phyloP scores from a whole-genome alignment of 176 grass and related monocot genomes.

The Bolboschoenus planiculmis region DNA sequence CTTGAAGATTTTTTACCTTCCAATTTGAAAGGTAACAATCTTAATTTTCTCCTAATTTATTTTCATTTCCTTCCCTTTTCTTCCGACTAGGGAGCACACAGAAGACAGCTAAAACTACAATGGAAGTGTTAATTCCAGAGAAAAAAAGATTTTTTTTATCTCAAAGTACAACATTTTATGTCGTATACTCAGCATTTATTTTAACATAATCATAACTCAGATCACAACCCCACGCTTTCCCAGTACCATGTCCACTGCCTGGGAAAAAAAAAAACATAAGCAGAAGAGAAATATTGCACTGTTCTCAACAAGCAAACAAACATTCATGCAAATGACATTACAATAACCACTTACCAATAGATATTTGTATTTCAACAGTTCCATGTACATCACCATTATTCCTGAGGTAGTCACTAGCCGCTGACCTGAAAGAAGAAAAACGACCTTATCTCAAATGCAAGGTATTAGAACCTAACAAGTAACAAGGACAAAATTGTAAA shows the following conservation, averaged over 20 bases:
- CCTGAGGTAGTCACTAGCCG: conserved; percentile 81
- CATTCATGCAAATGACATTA: conserved; percentile 3
- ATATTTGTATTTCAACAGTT: conserved; percentile 72
- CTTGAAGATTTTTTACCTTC: background rate
- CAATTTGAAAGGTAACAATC: background rate
- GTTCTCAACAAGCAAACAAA: conserved; percentile 4
- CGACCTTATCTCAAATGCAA: background rate
- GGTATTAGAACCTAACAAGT: background rate
- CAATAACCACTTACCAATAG: conserved; percentile 59
- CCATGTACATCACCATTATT: conserved; percentile 74
- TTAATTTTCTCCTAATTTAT: background rate
- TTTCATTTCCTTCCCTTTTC: background rate
- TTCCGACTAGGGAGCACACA: background rate
- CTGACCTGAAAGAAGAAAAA: conserved; percentile 35
- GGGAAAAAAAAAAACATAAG: conserved; percentile 12
- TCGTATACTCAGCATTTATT: conserved; percentile 98
- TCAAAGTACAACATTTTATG: conserved; percentile 30
- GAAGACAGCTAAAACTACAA: background rate
- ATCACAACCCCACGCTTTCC: conserved; percentile 95
- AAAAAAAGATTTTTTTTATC: too few relatives aligned
- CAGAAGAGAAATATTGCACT: background rate
- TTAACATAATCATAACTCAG: conserved; percentile 96
- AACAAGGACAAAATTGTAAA: background rate
- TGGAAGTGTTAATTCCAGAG: background rate
- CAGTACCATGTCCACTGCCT: conserved; percentile 57